A percentile compares a stretch with the other conserved stretches of the same genome.
Conservation (phyloP, 2,329 filamentous ascomycete genomes). For the Trichoderma hamatum region DNA sequence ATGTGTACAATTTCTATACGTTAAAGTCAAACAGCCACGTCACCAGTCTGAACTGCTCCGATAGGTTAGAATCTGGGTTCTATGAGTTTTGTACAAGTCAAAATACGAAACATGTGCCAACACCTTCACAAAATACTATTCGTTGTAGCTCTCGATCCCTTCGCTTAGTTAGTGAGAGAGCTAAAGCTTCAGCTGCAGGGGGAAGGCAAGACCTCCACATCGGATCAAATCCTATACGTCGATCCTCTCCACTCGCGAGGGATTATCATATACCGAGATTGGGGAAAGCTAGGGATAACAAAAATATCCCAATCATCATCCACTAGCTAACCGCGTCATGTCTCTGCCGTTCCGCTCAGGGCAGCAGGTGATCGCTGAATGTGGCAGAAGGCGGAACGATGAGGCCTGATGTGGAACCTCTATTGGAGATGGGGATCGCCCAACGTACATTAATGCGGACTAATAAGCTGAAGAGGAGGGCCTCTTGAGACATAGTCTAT, state of each 20-base stretch:
- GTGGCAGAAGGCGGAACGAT: background rate
- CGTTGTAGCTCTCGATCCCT: background rate
- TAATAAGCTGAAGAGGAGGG: background rate
- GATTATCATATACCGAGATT: background rate
- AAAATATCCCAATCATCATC: background rate
- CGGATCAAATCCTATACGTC: slow-evolving; percentile 15
- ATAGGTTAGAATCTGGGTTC: background rate
- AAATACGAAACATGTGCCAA: background rate
- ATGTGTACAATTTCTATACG: background rate
- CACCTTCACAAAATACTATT: background rate
- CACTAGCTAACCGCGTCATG: slow-evolving; percentile 6
- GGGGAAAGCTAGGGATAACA: background rate
- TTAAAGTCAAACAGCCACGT: background rate
- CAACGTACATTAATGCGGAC: background rate
- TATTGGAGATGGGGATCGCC: background rate
- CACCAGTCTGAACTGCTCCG: too few species aligned
- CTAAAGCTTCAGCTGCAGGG: slow-evolving; percentile 9
- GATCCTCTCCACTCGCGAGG: background rate
- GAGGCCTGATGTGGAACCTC: background rate
- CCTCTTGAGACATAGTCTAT: background rate
- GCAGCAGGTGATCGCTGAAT: background rate
- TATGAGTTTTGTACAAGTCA: background rate
- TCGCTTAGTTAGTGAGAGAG: background rate
- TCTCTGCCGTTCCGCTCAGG: background rate
- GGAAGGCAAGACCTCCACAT: background rate